These are phyloP conservation scores for Boletus sp. DNA, from an alignment of 768 basidiomycete species.

Conservation along the genomic window DNA sequence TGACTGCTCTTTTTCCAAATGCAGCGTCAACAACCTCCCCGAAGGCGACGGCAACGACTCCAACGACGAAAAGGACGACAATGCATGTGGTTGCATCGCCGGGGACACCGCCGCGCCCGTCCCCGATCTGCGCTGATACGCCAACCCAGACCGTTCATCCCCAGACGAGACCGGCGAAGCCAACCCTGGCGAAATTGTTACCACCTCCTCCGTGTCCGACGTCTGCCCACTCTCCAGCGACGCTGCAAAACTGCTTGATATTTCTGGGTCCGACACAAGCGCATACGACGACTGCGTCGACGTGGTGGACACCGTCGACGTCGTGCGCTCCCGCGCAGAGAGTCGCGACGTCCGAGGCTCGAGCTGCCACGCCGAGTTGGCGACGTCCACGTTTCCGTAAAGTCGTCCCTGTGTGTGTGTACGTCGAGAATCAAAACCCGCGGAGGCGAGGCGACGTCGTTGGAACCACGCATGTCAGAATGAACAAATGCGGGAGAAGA, in stretches of 20 bases:
- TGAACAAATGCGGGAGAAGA: not conserved
- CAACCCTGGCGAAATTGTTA: slow-evolving; percentile 51
- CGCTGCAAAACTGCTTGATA: slow-evolving; percentile 81
- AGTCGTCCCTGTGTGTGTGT: slow-evolving; percentile 65
- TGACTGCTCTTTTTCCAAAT: slow-evolving; percentile 77
- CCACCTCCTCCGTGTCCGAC: slow-evolving; percentile 69
- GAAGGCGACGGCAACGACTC: slow-evolving; percentile 64
- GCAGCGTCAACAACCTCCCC: slow-evolving; percentile 72
- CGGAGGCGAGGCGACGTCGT: not conserved
- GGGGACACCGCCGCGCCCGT: slow-evolving; percentile 50
- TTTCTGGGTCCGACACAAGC: slow-evolving; percentile 79
- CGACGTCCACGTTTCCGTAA: slow-evolving; percentile 65
- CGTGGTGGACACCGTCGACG: slow-evolving; percentile 69
- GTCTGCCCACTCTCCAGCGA: slow-evolving; percentile 73
- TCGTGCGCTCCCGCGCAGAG: slow-evolving; percentile 67
- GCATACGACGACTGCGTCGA: slow-evolving; percentile 83
- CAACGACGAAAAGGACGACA: slow-evolving; percentile 75
- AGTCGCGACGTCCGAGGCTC: slow-evolving; percentile 58
- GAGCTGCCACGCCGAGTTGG: slow-evolving; percentile 75
- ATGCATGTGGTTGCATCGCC: slow-evolving; percentile 50
- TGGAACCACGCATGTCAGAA: not conserved
- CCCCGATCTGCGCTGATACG: slow-evolving; percentile 16
- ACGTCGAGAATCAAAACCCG: not conserved
- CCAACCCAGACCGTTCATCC: slow-evolving; percentile 42
- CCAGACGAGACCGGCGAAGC: slow-evolving; percentile 64